These are phyloP conservation scores for Solanum chaucha DNA, from an alignment of 257 asterid genomes.

Conservation along the genomic window DNA sequence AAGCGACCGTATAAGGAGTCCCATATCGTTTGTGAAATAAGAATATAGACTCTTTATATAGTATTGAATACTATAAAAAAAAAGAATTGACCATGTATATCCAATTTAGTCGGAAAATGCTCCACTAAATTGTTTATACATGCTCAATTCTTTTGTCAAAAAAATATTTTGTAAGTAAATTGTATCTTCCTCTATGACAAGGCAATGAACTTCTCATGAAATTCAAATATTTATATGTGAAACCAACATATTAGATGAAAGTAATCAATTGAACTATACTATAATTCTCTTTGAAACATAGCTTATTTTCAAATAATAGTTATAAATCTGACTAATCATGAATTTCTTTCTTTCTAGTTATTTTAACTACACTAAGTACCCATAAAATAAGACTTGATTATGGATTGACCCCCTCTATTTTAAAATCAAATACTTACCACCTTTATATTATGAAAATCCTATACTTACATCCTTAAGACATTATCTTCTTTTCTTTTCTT, in stretches of 20 bases:
- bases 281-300: not conserved
- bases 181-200: not conserved
- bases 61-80: not conserved
- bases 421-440: too few species aligned
- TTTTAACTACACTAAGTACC: not conserved
- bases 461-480: too few species aligned
- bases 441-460: too few species aligned
- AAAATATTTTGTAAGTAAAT: not conserved
- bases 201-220: not conserved
- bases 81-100: not conserved
- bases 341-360: too few species aligned
- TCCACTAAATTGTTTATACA: not conserved
- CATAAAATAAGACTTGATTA: not conserved
- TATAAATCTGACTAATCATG: not conserved
- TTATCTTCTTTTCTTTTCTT: too few species aligned
- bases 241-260: not conserved
- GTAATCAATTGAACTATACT: not conserved
- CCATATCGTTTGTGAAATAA: not conserved
- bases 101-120: not conserved
- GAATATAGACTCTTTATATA: not conserved
- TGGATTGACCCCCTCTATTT: not conserved
- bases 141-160: not conserved
- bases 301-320: not conserved
- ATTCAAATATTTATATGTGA: too few species aligned
- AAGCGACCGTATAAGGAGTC: not conserved